These are phyloP conservation scores for Russula ochroleuca DNA, from an alignment of 768 basidiomycete genomes.

Conservation along the genomic window DNA sequence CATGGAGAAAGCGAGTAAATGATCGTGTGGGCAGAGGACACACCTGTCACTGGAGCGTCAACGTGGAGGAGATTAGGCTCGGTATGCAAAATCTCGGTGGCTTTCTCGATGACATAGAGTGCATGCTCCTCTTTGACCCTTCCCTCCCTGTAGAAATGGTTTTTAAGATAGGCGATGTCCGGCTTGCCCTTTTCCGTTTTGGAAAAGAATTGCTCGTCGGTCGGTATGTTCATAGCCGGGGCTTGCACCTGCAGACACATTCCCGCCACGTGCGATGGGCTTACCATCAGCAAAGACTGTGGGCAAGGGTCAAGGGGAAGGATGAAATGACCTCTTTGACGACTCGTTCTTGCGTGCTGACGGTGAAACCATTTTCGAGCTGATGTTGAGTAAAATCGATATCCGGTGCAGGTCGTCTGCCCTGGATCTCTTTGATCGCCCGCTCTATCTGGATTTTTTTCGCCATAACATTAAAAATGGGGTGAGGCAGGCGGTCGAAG, in stretches of 20 bases:
- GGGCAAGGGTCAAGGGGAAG: background rate
- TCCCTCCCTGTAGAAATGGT: slow-evolving; percentile 98
- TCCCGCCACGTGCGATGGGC: slow-evolving; percentile 9
- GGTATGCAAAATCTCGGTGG: slow-evolving; percentile 71
- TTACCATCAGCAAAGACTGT: background rate
- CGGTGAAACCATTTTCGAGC: slow-evolving; percentile 86
- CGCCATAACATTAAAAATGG: slow-evolving; percentile 19
- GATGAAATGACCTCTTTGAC: slow-evolving; percentile 78
- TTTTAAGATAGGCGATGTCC: slow-evolving; percentile 94
- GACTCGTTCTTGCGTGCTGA: slow-evolving; percentile 92
- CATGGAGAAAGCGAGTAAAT: slow-evolving; percentile 27
- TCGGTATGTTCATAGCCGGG: slow-evolving; percentile 89
- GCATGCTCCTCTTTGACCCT: slow-evolving; percentile 93
- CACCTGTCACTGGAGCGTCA: slow-evolving; percentile 97
- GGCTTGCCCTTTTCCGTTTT: slow-evolving; percentile 82
- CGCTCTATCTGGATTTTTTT: slow-evolving; percentile 51
- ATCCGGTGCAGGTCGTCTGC: slow-evolving; percentile 48
- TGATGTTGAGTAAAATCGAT: slow-evolving; percentile 91
- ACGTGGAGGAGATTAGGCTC: slow-evolving; percentile 92
- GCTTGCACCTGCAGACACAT: slow-evolving; percentile 76
- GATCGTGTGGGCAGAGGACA: slow-evolving; percentile 14
- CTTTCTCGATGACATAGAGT: slow-evolving; percentile 85
- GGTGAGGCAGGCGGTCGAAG: background rate
- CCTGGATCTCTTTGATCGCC: slow-evolving; percentile 61
- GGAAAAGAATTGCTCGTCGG: slow-evolving; percentile 91